phyloP scores from a whole-genome alignment of 2,329 filamentous ascomycete genomes.

The Stromatinia cepivora region DNA sequence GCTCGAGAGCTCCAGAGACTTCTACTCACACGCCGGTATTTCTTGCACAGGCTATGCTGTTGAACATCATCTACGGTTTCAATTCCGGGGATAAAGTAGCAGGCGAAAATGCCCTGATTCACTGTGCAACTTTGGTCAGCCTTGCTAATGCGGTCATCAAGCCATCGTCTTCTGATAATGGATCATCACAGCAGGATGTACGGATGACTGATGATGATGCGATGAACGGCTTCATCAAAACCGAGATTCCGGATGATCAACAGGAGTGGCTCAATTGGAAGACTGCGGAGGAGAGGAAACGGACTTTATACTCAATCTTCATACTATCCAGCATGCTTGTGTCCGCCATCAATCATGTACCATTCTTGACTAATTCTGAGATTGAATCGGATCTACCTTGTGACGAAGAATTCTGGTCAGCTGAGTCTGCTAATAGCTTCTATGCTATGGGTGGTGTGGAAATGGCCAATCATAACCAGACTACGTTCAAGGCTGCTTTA shows the following conservation, averaged over 20 bases:
- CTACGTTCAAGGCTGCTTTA: constrained; percentile 80
- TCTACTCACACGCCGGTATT: constrained; percentile 80
- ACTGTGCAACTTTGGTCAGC: constrained; percentile 87
- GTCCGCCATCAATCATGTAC: constrained; percentile 89
- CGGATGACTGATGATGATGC: constrained; percentile 55
- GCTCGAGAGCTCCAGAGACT: constrained; percentile 55
- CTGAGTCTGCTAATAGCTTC: constrained; percentile 81
- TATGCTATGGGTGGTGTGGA: constrained; percentile 71
- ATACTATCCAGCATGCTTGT: constrained; percentile 88
- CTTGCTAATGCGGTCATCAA: constrained; percentile 80
- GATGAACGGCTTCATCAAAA: constrained; percentile 49
- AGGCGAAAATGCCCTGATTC: constrained; percentile 87
- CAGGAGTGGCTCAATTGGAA: constrained; percentile 91
- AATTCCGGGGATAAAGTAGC: constrained; percentile 90
- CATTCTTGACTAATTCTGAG: constrained; percentile 90
- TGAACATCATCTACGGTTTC: constrained; percentile 94
- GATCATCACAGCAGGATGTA: constrained; percentile 44
- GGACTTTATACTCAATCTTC: constrained; percentile 89
- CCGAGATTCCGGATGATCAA: constrained; percentile 56
- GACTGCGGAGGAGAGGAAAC: constrained; percentile 82
- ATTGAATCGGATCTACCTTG: constrained; percentile 87
- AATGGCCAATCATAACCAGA: constrained; percentile 66
- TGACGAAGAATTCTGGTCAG: constrained; percentile 87
- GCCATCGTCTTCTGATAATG: constrained; percentile 41
- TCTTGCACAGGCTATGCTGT: constrained; percentile 94